Evolutionary conservation across 345 rosid genomes (phyloP).

Genomic region (Populus simonii): DNA sequence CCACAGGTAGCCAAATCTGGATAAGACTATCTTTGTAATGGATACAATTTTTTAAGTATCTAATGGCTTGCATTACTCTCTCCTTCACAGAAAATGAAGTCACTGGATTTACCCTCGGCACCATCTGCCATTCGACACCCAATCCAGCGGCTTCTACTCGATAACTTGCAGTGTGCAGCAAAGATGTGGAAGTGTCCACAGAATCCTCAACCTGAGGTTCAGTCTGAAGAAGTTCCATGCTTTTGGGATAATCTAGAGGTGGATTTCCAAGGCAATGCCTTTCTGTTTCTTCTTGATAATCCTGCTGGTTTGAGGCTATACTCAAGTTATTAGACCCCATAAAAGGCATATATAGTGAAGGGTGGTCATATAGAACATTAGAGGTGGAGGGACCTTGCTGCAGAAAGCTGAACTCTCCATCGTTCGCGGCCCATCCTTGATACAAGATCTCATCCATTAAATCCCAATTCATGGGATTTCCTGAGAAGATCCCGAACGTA

Average conservation of each 20-base stretch:
- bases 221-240: neutral
- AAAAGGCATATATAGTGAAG: conserved; percentile 23
- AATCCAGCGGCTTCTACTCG: conserved; percentile 42
- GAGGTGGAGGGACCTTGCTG: conserved; percentile 19
- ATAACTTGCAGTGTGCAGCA: conserved; percentile 22
- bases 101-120: neutral
- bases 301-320: conserved; percentile 23
- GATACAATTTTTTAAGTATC: conserved; percentile 43
- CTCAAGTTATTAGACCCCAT: conserved; percentile 23
- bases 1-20: conserved; percentile 77
- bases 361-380: conserved; percentile 23
- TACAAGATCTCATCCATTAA: conserved; percentile 72
- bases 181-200: neutral
- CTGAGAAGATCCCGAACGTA: conserved; percentile 38
- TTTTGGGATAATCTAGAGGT: neutral
- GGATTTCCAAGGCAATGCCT: neutral
- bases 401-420: neutral
- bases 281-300: neutral
- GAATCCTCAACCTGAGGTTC: neutral
- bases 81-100: conserved; percentile 47
- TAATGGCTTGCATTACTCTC: conserved; percentile 50
- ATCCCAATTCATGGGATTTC: conserved; percentile 67
- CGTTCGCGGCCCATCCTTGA: conserved; percentile 40
- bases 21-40: conserved; percentile 53
- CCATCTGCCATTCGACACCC: conserved; percentile 53